A percentile compares a stretch with the other conserved stretches of the same genome.
phyloP scores from a whole-genome alignment of 129 eudicot genomes.

The Lonicera japonica region DNA sequence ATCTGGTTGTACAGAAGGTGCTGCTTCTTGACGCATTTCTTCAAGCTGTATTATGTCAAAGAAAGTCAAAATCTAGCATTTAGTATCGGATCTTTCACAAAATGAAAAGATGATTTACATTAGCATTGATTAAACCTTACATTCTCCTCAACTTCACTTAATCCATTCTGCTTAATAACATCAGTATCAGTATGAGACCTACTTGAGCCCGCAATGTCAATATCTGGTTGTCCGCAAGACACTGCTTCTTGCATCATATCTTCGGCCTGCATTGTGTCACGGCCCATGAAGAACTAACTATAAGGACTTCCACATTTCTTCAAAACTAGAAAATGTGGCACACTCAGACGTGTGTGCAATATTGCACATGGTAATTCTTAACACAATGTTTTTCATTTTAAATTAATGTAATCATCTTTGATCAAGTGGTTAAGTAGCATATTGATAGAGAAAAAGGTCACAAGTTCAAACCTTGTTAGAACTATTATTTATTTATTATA shows the following conservation, averaged over 20 bases:
- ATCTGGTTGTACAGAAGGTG: constrained; percentile 21
- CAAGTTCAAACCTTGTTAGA: too few relatives aligned
- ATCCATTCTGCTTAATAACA: constrained; percentile 11
- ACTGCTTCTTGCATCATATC: constrained; percentile 14
- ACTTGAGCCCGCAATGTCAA: constrained; percentile 14
- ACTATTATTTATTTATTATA: too few relatives aligned
- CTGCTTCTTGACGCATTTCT: constrained; percentile 18
- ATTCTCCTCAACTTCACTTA: constrained; percentile 19
- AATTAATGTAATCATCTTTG: too few relatives aligned
- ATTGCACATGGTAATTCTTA: too few relatives aligned
- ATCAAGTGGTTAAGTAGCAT: too few relatives aligned
- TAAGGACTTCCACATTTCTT: neutral
- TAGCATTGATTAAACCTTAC: constrained; percentile 20
- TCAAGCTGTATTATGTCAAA: constrained; percentile 25
- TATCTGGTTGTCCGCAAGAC: constrained; percentile 14
- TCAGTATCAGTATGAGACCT: neutral
- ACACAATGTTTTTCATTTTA: too few relatives aligned
- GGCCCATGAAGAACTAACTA: constrained; percentile 4
- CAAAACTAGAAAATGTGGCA: too few relatives aligned
- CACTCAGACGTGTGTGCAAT: too few relatives aligned
- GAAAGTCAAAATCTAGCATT: constrained; percentile 5
- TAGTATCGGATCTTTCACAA: constrained; percentile 1
- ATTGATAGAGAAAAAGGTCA: too few relatives aligned
- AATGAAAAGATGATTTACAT: constrained; percentile 6
- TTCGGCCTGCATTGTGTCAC: constrained; percentile 30